These are phyloP conservation scores for Populus tremula DNA, from an alignment of 345 rosid species.

Conservation along the genomic window DNA sequence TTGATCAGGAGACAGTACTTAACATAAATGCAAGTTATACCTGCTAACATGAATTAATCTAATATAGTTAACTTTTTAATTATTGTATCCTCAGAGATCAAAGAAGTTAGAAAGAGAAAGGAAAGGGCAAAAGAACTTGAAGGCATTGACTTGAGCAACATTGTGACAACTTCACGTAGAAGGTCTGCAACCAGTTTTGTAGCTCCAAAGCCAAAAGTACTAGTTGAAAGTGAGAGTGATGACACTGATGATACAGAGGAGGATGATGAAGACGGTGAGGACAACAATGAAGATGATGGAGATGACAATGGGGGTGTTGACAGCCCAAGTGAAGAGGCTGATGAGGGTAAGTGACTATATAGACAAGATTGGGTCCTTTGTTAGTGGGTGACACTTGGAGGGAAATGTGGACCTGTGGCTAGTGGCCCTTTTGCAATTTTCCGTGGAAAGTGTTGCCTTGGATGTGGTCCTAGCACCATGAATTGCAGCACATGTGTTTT, in stretches of 20 bases:
- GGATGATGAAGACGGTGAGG: conserved; percentile 38
- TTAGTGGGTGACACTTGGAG: background rate
- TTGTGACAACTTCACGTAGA: conserved; percentile 76
- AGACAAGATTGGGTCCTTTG: background rate
- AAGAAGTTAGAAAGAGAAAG: conserved; percentile 71
- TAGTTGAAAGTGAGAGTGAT: conserved; percentile 51
- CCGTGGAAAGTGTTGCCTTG: background rate
- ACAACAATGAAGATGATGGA: conserved; percentile 27
- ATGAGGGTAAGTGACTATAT: conserved; percentile 42
- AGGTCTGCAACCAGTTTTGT: conserved; percentile 58
- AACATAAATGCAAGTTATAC: background rate
- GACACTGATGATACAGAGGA: conserved; percentile 42
- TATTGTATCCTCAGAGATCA: conserved; percentile 53
- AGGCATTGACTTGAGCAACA: conserved; percentile 83
- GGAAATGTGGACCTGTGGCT: conserved; percentile 3
- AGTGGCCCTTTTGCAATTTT: conserved; percentile 1
- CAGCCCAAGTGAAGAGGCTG: conserved; percentile 36
- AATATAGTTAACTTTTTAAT: conserved; percentile 5
- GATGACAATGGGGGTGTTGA: conserved; percentile 17
- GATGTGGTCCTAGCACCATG: background rate
- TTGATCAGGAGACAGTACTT: background rate
- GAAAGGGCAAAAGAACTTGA: conserved; percentile 78
- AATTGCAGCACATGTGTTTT: background rate
- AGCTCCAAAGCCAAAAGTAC: conserved; percentile 67
- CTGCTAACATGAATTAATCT: background rate